These are phyloP conservation scores for Craterostigma plantagineum DNA, from an alignment of 257 asterid genomes.

Conservation along the genomic window DNA sequence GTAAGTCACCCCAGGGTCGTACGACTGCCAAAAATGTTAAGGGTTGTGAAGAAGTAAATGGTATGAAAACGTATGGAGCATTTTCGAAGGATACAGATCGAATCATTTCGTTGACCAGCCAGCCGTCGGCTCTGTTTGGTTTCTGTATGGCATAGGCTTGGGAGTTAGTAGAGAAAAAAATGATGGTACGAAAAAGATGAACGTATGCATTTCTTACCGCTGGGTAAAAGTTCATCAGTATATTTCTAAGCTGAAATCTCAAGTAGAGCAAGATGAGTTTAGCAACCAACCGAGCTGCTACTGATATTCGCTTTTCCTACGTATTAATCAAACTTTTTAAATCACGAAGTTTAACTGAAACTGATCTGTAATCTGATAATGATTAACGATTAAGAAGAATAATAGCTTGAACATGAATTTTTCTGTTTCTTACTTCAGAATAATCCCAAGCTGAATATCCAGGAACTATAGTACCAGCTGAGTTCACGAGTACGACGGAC, in stretches of 20 bases:
- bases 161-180: conserved; percentile 4
- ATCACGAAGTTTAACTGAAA: no score
- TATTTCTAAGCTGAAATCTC: conserved; percentile 44
- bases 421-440: conserved; percentile 33
- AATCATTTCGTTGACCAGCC: conserved; percentile 59
- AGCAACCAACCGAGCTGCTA: conserved; percentile 71
- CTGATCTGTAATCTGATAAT: background rate
- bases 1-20: conserved; percentile 66
- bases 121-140: conserved; percentile 46
- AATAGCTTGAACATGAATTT: background rate
- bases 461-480: conserved; percentile 58
- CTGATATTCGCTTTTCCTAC: conserved; percentile 60
- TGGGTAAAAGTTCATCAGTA: conserved; percentile 54
- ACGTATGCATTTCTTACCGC: conserved; percentile 29
- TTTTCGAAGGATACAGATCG: conserved; percentile 78
- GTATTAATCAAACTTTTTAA: conserved; percentile 10
- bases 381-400: background rate
- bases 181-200: conserved; percentile 2
- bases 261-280: conserved; percentile 51
- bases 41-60: conserved; percentile 13
- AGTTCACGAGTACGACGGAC: conserved; percentile 65
- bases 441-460: conserved; percentile 25
- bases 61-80: background rate
- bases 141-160: conserved; percentile 37
- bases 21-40: conserved; percentile 41